phyloP scores from a whole-genome alignment of 2,329 filamentous ascomycete genomes.

The Alternaria sp. region DNA sequence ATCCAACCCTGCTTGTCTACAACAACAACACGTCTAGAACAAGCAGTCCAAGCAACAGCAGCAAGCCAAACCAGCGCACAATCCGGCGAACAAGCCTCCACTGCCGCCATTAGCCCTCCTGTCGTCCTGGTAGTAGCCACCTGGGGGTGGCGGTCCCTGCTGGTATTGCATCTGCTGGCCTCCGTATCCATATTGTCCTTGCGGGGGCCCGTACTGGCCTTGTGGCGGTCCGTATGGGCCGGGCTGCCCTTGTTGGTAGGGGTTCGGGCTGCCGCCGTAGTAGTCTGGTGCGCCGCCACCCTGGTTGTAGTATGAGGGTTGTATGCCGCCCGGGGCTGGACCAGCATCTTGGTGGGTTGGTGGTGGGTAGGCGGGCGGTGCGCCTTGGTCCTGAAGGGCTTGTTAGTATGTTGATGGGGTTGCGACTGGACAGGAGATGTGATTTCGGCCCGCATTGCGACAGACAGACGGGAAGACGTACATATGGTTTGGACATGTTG shows the following conservation, averaged over 20 bases:
- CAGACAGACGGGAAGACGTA: slow-evolving; percentile 10
- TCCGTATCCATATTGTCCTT: slow-evolving; percentile 39
- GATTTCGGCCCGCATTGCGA: background rate
- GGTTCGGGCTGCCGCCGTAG: slow-evolving; percentile 34
- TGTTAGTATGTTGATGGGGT: slow-evolving; percentile 14
- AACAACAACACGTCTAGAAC: slow-evolving; percentile 48
- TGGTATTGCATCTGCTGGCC: slow-evolving; percentile 50
- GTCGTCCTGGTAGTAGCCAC: slow-evolving; percentile 53
- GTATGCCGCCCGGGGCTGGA: slow-evolving; percentile 28
- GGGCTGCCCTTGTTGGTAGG: slow-evolving; percentile 38
- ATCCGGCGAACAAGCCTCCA: slow-evolving; percentile 54
- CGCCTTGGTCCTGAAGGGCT: slow-evolving; percentile 35
- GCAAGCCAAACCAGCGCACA: slow-evolving; percentile 58
- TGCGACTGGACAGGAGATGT: background rate
- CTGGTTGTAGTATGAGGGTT: slow-evolving; percentile 32
- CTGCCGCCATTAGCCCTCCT: slow-evolving; percentile 40
- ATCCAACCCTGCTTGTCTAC: background rate
- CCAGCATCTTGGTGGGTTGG: slow-evolving; percentile 46
- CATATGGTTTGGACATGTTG: slow-evolving; percentile 18
- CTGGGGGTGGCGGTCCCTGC: slow-evolving; percentile 44
- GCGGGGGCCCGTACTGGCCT: slow-evolving; percentile 35
- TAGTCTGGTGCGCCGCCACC: slow-evolving; percentile 29
- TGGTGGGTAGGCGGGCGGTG: slow-evolving; percentile 48
- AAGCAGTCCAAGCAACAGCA: slow-evolving; percentile 63
- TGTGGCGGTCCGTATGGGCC: slow-evolving; percentile 26